Base-by-base conservation (phyloP, 192 early-diverging fungal species). In the Mortierella alpina region DNA sequence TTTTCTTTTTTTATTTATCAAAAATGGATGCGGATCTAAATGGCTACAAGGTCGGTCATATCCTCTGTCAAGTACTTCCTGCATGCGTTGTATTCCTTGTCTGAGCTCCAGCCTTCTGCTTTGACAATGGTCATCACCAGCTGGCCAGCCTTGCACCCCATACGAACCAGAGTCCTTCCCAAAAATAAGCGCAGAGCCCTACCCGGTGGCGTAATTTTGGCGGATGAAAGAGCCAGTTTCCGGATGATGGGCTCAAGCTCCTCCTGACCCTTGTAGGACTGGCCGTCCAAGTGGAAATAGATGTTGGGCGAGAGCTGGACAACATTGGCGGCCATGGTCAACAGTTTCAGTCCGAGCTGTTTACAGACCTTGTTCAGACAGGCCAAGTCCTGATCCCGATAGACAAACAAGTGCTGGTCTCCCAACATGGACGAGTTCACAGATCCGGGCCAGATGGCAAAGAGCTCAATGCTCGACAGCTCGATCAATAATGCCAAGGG, bases 101-200 rank as follows among this genome's bases (percentile, higher is more conserved):
- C 70, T 8, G 77, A 72, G 51, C 77, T 80, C 77, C 77, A 80
- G 8, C 77, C 77, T 20, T 80, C 77, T 0, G 77, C 77, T 48
- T 80, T 80, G 11, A 80, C 70, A n/a, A 80, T 72, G 15, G 77
- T 80, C 70, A 80, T 72, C 40, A 80, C 68, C 54, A 80, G 41
- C 42, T 72, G 70, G 3, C 70, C 70, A 7, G 70, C 48, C 53
- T 64, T 80, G 55, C 77, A 80, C 3, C 77, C 77, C 0, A 80
- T 10, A 6, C 65, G 56, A 14, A 72, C 77, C 15, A 80, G 58
- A 2, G 77, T 53, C 46, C 77, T 61, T 2, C 66, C 60, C 54
- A 80, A 31, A 15, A 80, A 71, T 42, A 80, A 31, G 3, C 77
- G 51, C 54, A 80, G 45, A 9, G 77, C 70, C 13, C 77, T 59